Base-by-base conservation (phyloP, 768 basidiomycete species). In the Amanita pallidorosea region DNA sequence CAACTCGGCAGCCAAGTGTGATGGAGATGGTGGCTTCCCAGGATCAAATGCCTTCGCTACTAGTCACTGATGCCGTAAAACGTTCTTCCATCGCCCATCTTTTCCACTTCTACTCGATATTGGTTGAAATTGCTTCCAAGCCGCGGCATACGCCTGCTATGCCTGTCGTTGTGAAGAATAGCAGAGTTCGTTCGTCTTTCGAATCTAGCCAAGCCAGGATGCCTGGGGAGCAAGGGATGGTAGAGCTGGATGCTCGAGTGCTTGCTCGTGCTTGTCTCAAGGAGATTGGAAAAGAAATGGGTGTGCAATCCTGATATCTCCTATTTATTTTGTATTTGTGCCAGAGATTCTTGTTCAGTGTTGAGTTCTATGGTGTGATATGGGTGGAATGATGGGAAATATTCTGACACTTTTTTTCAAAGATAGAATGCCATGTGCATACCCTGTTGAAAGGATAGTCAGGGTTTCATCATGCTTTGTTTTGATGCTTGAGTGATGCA, bases 41-140 rank as follows among this genome's bases (percentile, higher is more conserved):
- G 1, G 64, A 70, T 1, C 60, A 76, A 15, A 64, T 72, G 1
- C 76, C 83, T 0, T 67, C 77, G 11, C 67, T 69, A 11, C 68
- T 88, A 3, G 73, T 94, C 18, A 71, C 81, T 0, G 82, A 90
- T 53, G 78, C 85, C 0, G 78, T 85, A 11, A 80, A 79, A 56
- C 79, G 87, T 1, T 93, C 93, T 1, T 64, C 80, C 0, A 74
- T 80, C 13, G 91, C 86, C 0, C 93, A 95, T 58, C 68, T 98
- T 9, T 95, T 95, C 74, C 83, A 92, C 60, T 83, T 95, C 52
- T 94, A 94, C 60, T 69, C 79, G 0, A 67, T 87, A 2, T 64
- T 96, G 4, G 85, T 86, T 57, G 83, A 91, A 58, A 83, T 95
- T 43, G 83, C 78, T 7, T 80, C 89, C 2, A 76, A 84, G 50